A percentile compares a stretch with the other conserved stretches of the same genome.
phyloP scores from a whole-genome alignment of 192 early-diverging fungal species.

The Podila clonocystis region DNA sequence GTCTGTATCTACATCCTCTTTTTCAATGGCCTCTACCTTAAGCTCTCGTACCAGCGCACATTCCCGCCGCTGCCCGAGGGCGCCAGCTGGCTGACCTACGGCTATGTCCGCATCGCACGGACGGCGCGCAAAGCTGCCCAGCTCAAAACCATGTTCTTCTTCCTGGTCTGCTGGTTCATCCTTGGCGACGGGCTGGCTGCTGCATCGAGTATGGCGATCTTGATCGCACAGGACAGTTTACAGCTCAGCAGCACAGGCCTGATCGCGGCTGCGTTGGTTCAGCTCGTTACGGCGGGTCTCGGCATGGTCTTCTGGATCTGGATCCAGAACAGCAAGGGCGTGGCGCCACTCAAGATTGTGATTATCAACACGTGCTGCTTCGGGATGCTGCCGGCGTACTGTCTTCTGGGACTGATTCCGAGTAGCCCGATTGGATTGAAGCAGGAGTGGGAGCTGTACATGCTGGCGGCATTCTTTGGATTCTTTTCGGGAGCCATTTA shows the following conservation, averaged over 20 bases:
- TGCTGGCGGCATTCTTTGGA: conserved; percentile 60
- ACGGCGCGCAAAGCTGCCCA: conserved; percentile 54
- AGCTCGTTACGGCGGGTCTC: conserved; percentile 58
- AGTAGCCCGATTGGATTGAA: conserved; percentile 51
- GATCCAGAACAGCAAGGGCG: conserved; percentile 59
- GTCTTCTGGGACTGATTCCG: conserved; percentile 66
- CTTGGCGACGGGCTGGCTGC: conserved; percentile 73
- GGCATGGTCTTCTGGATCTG: conserved; percentile 66
- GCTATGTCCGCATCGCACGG: conserved; percentile 49
- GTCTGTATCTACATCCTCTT: conserved; percentile 55
- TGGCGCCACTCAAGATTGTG: conserved; percentile 61
- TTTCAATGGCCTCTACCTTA: conserved; percentile 35
- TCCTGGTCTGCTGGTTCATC: conserved; percentile 75
- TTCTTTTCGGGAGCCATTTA: conserved; percentile 61
- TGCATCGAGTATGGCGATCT: conserved; percentile 61
- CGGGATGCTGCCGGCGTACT: conserved; percentile 65
- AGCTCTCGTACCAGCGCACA: conserved; percentile 42
- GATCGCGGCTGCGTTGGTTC: conserved; percentile 63
- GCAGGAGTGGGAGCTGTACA: conserved; percentile 61
- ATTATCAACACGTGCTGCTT: conserved; percentile 61
- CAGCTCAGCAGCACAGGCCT: conserved; percentile 54
- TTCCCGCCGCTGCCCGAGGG: conserved; percentile 61
- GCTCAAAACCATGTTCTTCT: conserved; percentile 65
- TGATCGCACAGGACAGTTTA: conserved; percentile 65
- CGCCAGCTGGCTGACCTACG: conserved; percentile 48